phyloP scores from a whole-genome alignment of 1,139 yeast genomes.

The Debaryomycetaceae sp. region DNA sequence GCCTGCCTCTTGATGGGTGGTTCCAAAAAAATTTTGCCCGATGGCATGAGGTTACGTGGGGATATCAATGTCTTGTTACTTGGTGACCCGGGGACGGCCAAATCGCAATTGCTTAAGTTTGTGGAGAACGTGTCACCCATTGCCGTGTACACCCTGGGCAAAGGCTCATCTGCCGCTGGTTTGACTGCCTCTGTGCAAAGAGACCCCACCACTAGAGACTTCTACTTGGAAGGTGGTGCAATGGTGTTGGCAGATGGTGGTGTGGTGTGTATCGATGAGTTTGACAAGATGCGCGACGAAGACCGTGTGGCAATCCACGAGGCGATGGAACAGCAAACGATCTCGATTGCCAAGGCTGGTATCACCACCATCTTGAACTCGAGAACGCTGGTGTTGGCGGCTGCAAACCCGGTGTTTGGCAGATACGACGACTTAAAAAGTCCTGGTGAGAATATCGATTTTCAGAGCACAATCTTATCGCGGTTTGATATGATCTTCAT shows the following conservation, averaged over 20 bases:
- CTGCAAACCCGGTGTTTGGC: constrained; percentile 97
- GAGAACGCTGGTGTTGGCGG: constrained; percentile 93
- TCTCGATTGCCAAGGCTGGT: constrained; percentile 99
- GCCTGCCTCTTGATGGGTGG: constrained; percentile 94
- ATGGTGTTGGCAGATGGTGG: constrained; percentile 99
- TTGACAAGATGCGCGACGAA: constrained; percentile 98
- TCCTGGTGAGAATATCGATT: constrained; percentile 97
- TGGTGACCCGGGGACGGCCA: constrained; percentile 99
- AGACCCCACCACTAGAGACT: constrained; percentile 82
- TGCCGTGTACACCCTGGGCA: constrained; percentile 95
- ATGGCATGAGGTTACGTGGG: constrained; percentile 95
- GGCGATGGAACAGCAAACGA: constrained; percentile 99
- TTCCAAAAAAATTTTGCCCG: constrained; percentile 85
- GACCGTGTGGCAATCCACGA: constrained; percentile 99
- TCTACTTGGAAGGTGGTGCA: constrained; percentile 97
- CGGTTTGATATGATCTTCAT: constrained; percentile 98
- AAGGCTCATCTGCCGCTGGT: constrained; percentile 99
- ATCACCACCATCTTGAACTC: constrained; percentile 94
- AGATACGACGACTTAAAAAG: constrained; percentile 93
- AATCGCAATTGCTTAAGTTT: constrained; percentile 89
- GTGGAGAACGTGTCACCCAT: constrained; percentile 95
- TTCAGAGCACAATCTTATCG: constrained; percentile 93
- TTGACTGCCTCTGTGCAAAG: constrained; percentile 96
- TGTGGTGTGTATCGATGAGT: constrained; percentile 97
- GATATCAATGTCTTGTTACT: constrained; percentile 88